A percentile compares a stretch with the other conserved stretches of the same genome.
Conservation (phyloP, 176 grass and related monocot species). For the Raddia guianensis region DNA sequence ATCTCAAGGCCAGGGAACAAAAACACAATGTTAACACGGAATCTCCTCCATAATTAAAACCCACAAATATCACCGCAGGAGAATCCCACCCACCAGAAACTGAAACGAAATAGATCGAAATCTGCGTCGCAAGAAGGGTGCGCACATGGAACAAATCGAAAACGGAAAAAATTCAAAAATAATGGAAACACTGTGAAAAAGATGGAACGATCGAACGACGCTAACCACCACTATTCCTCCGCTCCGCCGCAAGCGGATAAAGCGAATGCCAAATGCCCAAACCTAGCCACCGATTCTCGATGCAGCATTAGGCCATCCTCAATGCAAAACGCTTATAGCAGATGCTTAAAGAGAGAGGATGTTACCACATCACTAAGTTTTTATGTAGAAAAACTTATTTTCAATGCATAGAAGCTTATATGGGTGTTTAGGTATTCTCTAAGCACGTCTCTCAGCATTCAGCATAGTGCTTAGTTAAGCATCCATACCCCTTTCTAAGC, state of each 20-base stretch:
- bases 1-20: neutral
- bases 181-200: neutral
- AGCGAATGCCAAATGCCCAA: neutral
- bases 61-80: neutral
- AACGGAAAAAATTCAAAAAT: neutral
- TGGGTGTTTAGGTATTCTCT: too few species aligned
- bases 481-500: too few species aligned
- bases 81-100: neutral
- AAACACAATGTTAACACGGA: neutral
- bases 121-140: neutral
- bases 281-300: conserved; percentile 2
- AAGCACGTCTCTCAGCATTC: too few species aligned
- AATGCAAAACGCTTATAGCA: too few species aligned
- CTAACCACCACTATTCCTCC: neutral
- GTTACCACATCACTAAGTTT: too few species aligned
- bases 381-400: too few species aligned
- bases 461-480: too few species aligned
- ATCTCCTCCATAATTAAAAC: neutral
- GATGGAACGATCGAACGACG: neutral
- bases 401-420: too few species aligned
- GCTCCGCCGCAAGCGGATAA: neutral
- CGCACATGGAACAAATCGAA: neutral
- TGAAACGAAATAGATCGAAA: neutral
- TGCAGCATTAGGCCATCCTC: neutral
- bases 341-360: too few species aligned